phyloP scores from a whole-genome alignment of 371 early-diverging fungal genomes.

The Syncephalastrum racemosum region DNA sequence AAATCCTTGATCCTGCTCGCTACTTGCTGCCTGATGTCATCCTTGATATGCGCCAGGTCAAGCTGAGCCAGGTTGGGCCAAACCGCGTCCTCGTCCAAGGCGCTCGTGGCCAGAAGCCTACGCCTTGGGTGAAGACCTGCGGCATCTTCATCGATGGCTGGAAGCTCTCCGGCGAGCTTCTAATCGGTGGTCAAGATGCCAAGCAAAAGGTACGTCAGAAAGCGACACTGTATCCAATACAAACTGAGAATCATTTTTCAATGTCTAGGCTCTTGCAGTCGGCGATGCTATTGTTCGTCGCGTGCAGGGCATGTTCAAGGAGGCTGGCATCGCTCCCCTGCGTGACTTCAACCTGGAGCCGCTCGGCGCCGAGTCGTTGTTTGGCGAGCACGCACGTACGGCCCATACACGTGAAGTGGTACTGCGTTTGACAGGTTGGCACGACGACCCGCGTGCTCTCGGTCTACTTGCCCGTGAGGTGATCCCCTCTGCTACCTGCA shows the following conservation, averaged over 20 bases:
- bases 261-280: constrained; percentile 52
- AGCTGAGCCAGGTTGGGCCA: constrained; percentile 52
- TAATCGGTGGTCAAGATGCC: constrained; percentile 71
- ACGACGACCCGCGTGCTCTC: constrained; percentile 57
- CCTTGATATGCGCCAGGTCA: constrained; percentile 67
- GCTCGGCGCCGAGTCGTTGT: constrained; percentile 69
- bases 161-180: constrained; percentile 65
- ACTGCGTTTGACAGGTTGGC: constrained; percentile 63
- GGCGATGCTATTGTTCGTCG: constrained; percentile 65
- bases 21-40: constrained; percentile 77
- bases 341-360: constrained; percentile 59
- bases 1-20: constrained; percentile 68
- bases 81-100: constrained; percentile 68
- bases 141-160: constrained; percentile 71
- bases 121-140: constrained; percentile 66
- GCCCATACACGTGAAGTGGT: constrained; percentile 68
- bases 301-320: constrained; percentile 49
- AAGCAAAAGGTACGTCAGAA: constrained; percentile 49
- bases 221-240: not conserved
- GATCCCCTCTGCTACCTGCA: constrained; percentile 72
- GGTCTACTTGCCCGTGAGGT: constrained; percentile 64
- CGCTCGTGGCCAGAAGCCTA: constrained; percentile 67
- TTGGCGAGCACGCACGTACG: constrained; percentile 51
- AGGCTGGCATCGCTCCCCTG: constrained; percentile 52
- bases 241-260: not conserved